Base-by-base conservation (phyloP, 805 yeast genomes). In the Wickerhamomyces tratensis region DNA sequence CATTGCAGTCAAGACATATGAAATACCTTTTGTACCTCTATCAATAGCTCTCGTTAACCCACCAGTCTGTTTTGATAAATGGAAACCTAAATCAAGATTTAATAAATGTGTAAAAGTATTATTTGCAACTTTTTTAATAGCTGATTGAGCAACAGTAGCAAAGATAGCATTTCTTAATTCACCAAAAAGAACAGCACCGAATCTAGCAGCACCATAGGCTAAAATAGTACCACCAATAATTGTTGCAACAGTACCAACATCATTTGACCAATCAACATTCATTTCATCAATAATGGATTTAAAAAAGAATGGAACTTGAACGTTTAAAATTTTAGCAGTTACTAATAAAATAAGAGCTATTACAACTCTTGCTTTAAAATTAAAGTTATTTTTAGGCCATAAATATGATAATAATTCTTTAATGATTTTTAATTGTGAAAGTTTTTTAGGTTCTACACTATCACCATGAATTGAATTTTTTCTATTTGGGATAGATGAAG, bases 21-120 rank as follows among this genome's bases (percentile, higher is more conserved):
- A 82, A 42, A 93, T 91, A 67, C 98, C 98, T 54, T 93, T 91
- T 1, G 98, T 91, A 61, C 98, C 98, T 49, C 98, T 71, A 56
- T 93, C 98, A 54, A 93, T 93, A 2, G 98, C 98, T 47, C 98
- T 71, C 0, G 97, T 91, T 33, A 93, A 64, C 0, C 96, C 98
- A 50, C 98, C 98, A 0, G 98, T 93, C 61, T 93, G 98, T 51
- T 89, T 72, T 10, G 91, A 73, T 36, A 93, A 64, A 61, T 93
- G 98, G 74, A 91, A 93, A 20, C 86, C 83, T 42, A 89, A 65
- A 63, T 93, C 98, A 61, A 93, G 70, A 52, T 77, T 77, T 61
- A 93, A 70, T 41, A 93, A 66, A 60, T 91, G 98, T 37, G 68
- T 71, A 61, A 91, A 93, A 1, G 97, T 88, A 56, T 84, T 86